Evolutionary conservation across 1,139 yeast genomes (phyloP), one percentile per base, ranked within the genome.

Genomic region (Eremothecium gossypii): DNA sequence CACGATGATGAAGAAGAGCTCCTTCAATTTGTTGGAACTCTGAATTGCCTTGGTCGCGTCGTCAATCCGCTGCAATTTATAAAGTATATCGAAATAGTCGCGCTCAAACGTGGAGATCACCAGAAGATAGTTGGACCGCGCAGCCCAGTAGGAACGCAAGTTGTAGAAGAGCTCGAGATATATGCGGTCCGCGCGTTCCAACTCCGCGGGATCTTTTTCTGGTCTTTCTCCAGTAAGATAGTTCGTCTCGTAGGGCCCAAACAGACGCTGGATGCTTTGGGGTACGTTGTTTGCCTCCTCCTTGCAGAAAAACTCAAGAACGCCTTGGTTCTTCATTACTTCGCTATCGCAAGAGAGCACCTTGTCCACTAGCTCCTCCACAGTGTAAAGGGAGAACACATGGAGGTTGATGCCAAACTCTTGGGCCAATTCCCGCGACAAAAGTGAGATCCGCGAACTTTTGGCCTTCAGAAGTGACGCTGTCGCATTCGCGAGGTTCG

Each of bases 361-460:
- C 57, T 79, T 82, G 9, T 50, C 40, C 2, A 86, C 77, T 38
- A 91, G 70, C 28, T 74, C 81, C 7, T 73, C 77, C 12, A 81
- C 94, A 1, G 77, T 57, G 41, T 75, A 55, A 47, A 68, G 69
- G 2, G 86, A 74, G 65, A 79, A 85, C 72, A 82, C 75, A 58
- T 91, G 97, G 45, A 91, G 67, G 54, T 89, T 87, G 57, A 91
- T 91, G 34, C 95, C 97, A 67, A 91, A 86, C 54, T 85, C 95
- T 58, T 82, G 91, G 1, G 94, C 84, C 47, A 87, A 64, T 53
- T 89, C 96, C 45, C 95, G 67, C 2, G 94, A 75, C 45, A 91
- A 69, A 48, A 81, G 78, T 0, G 84, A 67, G 1, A 82, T 60
- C 52, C 79, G 76, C 41, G 28, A 23, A n/a, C 17, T 17, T 14